Evolutionary conservation across 495 filamentous ascomycete genomes (phyloP).

Genomic region (Podospora fimiseda): DNA sequence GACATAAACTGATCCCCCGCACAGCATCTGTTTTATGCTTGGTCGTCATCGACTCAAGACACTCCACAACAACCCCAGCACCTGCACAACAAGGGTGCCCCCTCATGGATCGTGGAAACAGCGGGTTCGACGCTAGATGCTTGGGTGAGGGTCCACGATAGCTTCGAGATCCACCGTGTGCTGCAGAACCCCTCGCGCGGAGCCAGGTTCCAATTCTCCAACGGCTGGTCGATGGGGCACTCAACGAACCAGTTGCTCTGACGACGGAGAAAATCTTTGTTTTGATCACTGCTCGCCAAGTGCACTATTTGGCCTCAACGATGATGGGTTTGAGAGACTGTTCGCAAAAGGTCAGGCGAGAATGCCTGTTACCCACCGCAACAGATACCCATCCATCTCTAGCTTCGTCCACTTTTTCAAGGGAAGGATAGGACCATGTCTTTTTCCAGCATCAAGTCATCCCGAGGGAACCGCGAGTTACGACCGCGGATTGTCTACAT

Average conservation of each 20-base stretch:
- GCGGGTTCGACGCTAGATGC: not conserved
- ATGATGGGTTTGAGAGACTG: not conserved
- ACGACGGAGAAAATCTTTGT: not conserved
- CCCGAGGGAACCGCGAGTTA: no score
- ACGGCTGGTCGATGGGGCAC: no score
- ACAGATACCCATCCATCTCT: not conserved
- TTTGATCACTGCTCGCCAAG: not conserved
- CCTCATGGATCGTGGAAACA: not conserved
- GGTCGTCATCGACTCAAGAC: not conserved
- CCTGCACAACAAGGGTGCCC: not conserved
- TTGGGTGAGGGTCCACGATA: not conserved
- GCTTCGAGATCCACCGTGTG: no score
- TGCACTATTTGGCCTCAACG: not conserved
- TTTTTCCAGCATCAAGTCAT: no score
- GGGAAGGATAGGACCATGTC: no score
- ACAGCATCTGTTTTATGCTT: not conserved
- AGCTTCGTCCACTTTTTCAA: not conserved
- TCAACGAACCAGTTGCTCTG: not conserved
- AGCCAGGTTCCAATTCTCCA: not conserved
- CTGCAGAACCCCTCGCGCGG: no score
- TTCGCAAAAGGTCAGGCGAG: not conserved
- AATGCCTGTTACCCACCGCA: not conserved
- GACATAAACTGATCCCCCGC: no score
- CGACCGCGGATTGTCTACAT: no score
- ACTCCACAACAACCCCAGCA: not conserved